Evolutionary conservation across 805 yeast species (phyloP), one percentile per base, ranked within the genome.

Genomic region (Monosporozyma servazzii): DNA sequence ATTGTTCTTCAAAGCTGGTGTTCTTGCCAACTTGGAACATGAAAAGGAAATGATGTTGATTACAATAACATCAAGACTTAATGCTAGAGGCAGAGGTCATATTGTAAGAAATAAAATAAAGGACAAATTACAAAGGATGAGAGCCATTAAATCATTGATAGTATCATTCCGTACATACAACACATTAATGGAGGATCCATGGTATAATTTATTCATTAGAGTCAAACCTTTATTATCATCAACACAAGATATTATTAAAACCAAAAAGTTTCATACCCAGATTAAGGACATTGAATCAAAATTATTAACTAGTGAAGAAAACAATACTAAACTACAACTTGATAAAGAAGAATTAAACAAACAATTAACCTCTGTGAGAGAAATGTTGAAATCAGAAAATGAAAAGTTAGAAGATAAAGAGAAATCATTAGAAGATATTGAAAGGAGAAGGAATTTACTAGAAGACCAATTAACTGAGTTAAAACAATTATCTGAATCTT

Each of bases 1-100:
- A 70, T 82, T 93, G 47, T 93, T 93, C 71, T 88, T 93, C 72
- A 86, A 95, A 64, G 96, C 98, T 36, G 99, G 99, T 57, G 88
- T 91, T 74, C 74, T 93, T 59, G 99, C 98, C 2, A 82, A 82
- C 51, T 75, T 93, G 53, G 99, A 93, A 65, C 81, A 81, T 56
- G 74, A 77, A 50, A 82, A 95, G 53, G 96, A 89, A 56, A 71
- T 72, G 36, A 76, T 79, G 48, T 68, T 93, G 37, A 75, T 77
- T 47, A 58, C 65, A 2, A 74, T 83, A 1, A 69, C 87, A 40
- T 75, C 83, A 0, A 67, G 69, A 3, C 75, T 93, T 51, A 95
- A 88, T 61, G 72, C 90, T 5, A 56, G 76, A 2, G 71, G 80
- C 5, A 75, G 88, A 54, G 97, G 95, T 5, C 75, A 71, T n/a